Percentiles rank a stretch among this genome's conserved stretches.
phyloP scores from a whole-genome alignment of 306 rosid genomes.

The Rosa chinensis region DNA sequence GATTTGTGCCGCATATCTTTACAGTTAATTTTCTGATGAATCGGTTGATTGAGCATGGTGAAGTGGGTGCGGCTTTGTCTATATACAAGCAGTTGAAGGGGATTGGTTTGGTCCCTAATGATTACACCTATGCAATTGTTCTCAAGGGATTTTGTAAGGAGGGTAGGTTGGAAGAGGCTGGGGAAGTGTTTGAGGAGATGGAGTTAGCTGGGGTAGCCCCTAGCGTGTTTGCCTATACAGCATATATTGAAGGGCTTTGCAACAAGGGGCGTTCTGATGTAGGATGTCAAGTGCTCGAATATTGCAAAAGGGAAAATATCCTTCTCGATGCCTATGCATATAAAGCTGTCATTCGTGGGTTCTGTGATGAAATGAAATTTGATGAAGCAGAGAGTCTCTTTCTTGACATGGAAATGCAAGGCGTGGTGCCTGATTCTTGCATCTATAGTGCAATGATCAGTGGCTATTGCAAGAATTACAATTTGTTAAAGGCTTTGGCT shows the following conservation, averaged over 20 bases:
- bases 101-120: conserved; percentile 64
- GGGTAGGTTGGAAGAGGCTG: conserved; percentile 53
- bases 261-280: conserved; percentile 39
- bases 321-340: conserved; percentile 56
- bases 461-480: conserved; percentile 67
- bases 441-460: conserved; percentile 55
- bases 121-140: conserved; percentile 63
- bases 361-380: conserved; percentile 65
- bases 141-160: conserved; percentile 67
- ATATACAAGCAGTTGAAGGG: conserved; percentile 60
- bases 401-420: conserved; percentile 61
- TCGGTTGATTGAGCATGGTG: conserved; percentile 47
- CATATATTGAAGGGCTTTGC: conserved; percentile 75
- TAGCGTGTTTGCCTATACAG: conserved; percentile 45
- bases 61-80: conserved; percentile 46
- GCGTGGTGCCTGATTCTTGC: conserved; percentile 54
- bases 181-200: conserved; percentile 60
- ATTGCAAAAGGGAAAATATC: conserved; percentile 39
- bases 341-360: conserved; percentile 59
- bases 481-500: conserved; percentile 48
- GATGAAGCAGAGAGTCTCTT: conserved; percentile 55
- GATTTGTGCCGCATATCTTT: conserved; percentile 54
- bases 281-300: conserved; percentile 59
- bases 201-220: conserved; percentile 50
- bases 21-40: conserved; percentile 71